Base-by-base conservation (phyloP, 306 rosid genomes). In the Citrullus amarus region DNA sequence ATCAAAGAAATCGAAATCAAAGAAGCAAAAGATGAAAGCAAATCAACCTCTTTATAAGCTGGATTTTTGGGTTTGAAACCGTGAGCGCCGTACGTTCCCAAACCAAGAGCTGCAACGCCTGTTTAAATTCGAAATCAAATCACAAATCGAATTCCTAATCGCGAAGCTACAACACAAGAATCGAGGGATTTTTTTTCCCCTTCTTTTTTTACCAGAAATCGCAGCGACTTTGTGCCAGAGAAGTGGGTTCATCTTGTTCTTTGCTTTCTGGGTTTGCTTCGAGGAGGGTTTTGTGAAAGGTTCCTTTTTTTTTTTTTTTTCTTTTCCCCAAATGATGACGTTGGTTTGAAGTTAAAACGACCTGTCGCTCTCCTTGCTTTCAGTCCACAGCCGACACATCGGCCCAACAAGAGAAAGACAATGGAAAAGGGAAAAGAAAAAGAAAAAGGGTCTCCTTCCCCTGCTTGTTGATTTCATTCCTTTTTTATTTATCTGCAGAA, bases 141-240 rank as follows among this genome's bases (percentile, higher is more conserved):
- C 39, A 72, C 32, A 25, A 25, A 67, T 78, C 32, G 7, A 67
- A n/a, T 18, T 44, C 69, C 77, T 4, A 46, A 65, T 3, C 59
- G 17, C 34, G 20, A 28, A 65, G 30, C 11, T 3, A 61, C n/a
- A 61, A 32, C 41, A 25, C 1, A 39, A 62, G 36, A 43, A 78
- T 10, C 57, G 39, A 22, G 6, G 9, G 3, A 7, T 25, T 25
- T 0, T 25, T 25, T 25, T 25, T 25, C 28, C 28, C 28, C 28
- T 25, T 25, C 28, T 25, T 25, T 25, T 25, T 25, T 9, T 83
- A 90, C 98, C 96, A 72, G 97, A 94, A 77, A 94, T 8, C 2
- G 91, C 97, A 75, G 98, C 97, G 5, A 92, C 86, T 88, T 92
- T 94, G 86, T 90, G 98, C 98, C 97, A 94, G n/a, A 78, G 54